Percentiles rank a stretch among this genome's conserved stretches.
Conservation (phyloP, 192 early-diverging fungal species). For the Rhizophagus clarus region DNA sequence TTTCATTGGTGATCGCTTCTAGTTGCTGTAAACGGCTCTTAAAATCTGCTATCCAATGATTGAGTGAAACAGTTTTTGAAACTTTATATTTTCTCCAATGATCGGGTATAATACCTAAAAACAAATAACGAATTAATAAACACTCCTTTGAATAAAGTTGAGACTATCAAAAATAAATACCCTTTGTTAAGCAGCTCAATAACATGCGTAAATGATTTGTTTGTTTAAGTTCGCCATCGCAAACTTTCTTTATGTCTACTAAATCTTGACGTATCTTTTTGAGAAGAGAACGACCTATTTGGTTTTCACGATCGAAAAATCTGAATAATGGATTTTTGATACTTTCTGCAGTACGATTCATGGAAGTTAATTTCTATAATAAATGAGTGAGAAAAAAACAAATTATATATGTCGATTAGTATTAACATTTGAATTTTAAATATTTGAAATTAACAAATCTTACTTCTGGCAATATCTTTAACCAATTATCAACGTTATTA, state of each 20-base stretch:
- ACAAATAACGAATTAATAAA: neutral
- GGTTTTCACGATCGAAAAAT: constrained; percentile 82
- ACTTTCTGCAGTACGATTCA: constrained; percentile 37
- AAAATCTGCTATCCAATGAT: constrained; percentile 77
- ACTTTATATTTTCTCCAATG: constrained; percentile 75
- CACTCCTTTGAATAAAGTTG: neutral
- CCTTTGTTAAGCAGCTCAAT: constrained; percentile 68
- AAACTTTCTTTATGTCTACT: constrained; percentile 61
- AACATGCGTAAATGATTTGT: constrained; percentile 85
- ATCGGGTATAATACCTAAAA: constrained; percentile 54
- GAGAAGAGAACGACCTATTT: constrained; percentile 63
- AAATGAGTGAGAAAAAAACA: neutral
- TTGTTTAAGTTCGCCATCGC: constrained; percentile 78
- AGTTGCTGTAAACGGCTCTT: constrained; percentile 69
- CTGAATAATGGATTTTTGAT: constrained; percentile 73
- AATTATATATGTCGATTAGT: neutral
- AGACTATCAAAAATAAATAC: constrained; percentile 22
- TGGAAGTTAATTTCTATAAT: constrained; percentile 29
- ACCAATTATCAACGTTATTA: constrained; percentile 58
- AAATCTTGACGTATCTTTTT: constrained; percentile 69
- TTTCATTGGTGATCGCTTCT: constrained; percentile 47
- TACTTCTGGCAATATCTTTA: constrained; percentile 50
- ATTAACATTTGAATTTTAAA: neutral
- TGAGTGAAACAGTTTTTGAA: constrained; percentile 57
- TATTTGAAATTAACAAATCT: neutral